Base-by-base conservation (phyloP, 148 eudicot species). In the Pharnaceum exiguum region DNA sequence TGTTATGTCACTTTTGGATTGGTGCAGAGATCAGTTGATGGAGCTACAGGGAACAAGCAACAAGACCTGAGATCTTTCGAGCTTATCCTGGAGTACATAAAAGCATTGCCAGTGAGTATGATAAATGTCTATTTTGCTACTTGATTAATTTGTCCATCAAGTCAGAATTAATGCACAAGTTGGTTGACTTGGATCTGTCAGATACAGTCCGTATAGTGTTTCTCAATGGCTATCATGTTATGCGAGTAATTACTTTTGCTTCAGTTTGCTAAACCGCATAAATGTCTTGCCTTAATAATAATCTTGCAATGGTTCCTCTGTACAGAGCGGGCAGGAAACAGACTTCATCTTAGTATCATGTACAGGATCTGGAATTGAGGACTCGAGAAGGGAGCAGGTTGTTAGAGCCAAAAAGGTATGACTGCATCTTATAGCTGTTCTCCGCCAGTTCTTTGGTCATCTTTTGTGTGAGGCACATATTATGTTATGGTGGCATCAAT, bases 311-410 rank as follows among this genome's bases (percentile, higher is more conserved):
- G 54, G 57, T 59, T 7, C 5, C 18, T 63, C 17, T 51, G 62
- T 78, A 62, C 85, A 90, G 97, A 82, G 84, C 50, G 98, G 96
- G 60, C 95, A 85, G 79, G 98, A 93, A 77, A 93, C 98, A 52
- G 98, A 93, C 65, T 85, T 93, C 66, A 79, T 93, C 66, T 76
- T 93, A 65, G 96, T 93, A 51, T 93, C 98, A 30, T 93, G 98
- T 76, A 77, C 98, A 22, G 98, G 98, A 63, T 76, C 79, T 32
- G 98, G 95, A 59, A 71, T 93, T 67, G 95, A 88, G 54, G 56
- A 72, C 30, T 53, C 71, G 25, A 77, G 98, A 75, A 75, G 95
- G 74, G 98, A 88, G 59, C 98, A 93, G 67, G 98, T 88, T 60
- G 47, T 93, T 70, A 79, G 36, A 75, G 98, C 98, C 55, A 93